phyloP scores from a whole-genome alignment of 2,329 filamentous ascomycete species.

The Xenoacremonium recifei region DNA sequence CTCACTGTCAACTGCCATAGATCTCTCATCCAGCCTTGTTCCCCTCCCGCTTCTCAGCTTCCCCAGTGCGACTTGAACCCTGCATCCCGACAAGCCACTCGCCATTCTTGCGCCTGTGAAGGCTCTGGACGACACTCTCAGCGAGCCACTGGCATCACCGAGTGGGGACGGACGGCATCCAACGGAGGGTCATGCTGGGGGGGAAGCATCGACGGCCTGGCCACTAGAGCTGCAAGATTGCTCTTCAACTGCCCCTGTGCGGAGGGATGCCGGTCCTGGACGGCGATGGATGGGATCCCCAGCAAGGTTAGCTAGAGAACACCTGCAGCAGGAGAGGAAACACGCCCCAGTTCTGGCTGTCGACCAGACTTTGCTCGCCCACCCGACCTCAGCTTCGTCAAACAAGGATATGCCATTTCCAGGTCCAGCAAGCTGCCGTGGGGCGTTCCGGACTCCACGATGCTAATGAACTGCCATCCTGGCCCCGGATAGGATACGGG shows the following conservation, averaged over 20 bases:
- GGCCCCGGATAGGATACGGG: neutral
- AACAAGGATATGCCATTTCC: neutral
- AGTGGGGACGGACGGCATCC: neutral
- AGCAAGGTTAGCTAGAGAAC: neutral
- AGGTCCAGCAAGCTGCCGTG: neutral
- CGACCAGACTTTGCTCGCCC: neutral
- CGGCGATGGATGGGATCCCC: neutral
- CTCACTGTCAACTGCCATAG: no score
- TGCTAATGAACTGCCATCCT: no score
- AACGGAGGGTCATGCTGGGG: neutral
- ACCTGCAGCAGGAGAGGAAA: neutral
- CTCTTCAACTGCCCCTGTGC: neutral
- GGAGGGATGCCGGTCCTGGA: neutral
- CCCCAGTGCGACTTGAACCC: neutral
- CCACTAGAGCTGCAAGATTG: neutral
- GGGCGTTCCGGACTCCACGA: neutral
- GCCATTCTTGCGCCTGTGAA: no score
- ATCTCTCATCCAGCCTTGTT: no score
- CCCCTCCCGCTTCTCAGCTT: no score
- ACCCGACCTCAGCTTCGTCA: neutral
- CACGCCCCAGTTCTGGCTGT: conserved; percentile 1
- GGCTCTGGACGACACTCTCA: no score
- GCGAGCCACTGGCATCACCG: no score
- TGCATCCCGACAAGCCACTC: neutral
- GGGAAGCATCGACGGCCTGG: neutral